Percentiles rank a stretch among this genome's conserved stretches.
Evolutionary conservation across 2,329 filamentous ascomycete species (phyloP).

Genomic region (Clarireedia hainanense): DNA sequence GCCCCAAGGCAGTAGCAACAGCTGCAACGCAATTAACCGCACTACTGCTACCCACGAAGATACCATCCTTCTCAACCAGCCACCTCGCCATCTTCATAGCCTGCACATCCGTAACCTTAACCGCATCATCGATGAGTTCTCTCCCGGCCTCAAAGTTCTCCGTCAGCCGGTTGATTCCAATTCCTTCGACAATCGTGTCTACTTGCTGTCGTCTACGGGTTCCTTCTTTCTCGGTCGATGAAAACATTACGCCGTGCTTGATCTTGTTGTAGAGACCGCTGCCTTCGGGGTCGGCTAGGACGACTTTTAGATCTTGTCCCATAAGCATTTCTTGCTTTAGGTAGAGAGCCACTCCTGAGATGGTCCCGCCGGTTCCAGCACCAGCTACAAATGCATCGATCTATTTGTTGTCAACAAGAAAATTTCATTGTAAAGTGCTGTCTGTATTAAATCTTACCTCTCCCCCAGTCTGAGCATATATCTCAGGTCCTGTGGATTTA

Average conservation of each 20-base stretch:
- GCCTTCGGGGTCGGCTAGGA: conserved; percentile 90
- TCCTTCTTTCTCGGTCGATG: conserved; percentile 78
- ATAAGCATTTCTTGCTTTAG: conserved; percentile 56
- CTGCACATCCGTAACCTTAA: conserved; percentile 81
- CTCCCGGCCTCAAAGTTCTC: conserved; percentile 84
- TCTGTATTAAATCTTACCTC: conserved; percentile 16
- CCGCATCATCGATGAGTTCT: conserved; percentile 81
- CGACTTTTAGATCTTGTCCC: conserved; percentile 46
- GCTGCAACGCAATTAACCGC: conserved; percentile 93
- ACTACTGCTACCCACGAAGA: conserved; percentile 90
- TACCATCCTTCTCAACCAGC: conserved; percentile 90
- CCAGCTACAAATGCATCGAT: conserved; percentile 88
- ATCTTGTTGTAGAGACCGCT: conserved; percentile 90
- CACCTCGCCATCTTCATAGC: conserved; percentile 91
- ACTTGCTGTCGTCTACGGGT: conserved; percentile 85
- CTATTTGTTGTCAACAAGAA: conserved; percentile 11
- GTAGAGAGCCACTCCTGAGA: conserved; percentile 77
- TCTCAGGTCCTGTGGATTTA: conserved; percentile 79
- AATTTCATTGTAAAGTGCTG: background rate
- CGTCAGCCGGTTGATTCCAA: conserved; percentile 92
- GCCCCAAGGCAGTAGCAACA: conserved; percentile 54
- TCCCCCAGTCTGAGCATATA: conserved; percentile 69
- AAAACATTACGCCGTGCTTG: conserved; percentile 93
- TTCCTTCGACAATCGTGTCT: conserved; percentile 91
- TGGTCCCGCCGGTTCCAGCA: conserved; percentile 88